Evolutionary conservation across 257 asterid species (phyloP).

Genomic region (Jasminum sambac): DNA sequence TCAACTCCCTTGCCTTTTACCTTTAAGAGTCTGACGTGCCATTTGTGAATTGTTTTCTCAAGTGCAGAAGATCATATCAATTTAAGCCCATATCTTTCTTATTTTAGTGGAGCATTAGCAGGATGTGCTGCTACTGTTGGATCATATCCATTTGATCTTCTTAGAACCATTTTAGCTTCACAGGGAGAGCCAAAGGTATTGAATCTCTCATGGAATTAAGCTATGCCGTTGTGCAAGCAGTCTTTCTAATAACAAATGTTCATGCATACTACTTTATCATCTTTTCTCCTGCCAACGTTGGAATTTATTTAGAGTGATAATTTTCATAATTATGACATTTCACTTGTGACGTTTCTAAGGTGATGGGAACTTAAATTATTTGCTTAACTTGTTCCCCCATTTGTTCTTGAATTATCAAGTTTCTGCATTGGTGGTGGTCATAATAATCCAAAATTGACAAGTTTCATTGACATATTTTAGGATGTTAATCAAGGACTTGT

Average conservation of each 20-base stretch:
- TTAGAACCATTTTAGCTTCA: constrained; percentile 93
- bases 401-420: not conserved
- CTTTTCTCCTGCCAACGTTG: not conserved
- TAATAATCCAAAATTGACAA: not conserved
- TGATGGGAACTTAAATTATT: not conserved
- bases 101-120: constrained; percentile 83
- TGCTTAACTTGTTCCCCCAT: not conserved
- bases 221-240: no score
- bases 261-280: no score
- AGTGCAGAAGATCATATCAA: constrained; percentile 78
- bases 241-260: no score
- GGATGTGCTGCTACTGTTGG: constrained; percentile 98
- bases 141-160: constrained; percentile 92
- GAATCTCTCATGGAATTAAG: constrained; percentile 3
- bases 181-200: constrained; percentile 97
- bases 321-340: not conserved
- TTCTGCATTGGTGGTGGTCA: not conserved
- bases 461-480: not conserved
- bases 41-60: constrained; percentile 21
- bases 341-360: not conserved
- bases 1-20: not conserved
- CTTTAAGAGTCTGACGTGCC: constrained; percentile 9
- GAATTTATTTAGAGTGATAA: not conserved
- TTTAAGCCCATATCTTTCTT: constrained; percentile 80
- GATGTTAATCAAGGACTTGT: constrained; percentile 7